Conservation (phyloP, 73 alveolate genomes). For the Paramecium bursaria region DNA sequence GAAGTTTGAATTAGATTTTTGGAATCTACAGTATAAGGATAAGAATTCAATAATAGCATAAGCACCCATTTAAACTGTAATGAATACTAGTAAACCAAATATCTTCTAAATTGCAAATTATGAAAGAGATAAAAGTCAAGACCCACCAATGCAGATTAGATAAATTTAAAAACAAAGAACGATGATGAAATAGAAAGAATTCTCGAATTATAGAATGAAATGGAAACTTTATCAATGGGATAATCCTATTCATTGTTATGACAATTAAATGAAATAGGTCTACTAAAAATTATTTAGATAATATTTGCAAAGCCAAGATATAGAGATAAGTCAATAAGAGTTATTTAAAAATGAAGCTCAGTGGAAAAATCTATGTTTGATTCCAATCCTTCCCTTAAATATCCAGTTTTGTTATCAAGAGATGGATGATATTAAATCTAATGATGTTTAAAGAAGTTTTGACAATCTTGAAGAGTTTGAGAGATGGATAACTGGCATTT, state of each 20-base stretch:
- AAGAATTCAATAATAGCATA: too few relatives aligned
- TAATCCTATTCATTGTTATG: background rate
- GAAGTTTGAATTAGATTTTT: too few relatives aligned
- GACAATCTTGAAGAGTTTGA: slow-evolving; percentile 31
- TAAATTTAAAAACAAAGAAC: background rate
- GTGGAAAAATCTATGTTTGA: slow-evolving; percentile 18
- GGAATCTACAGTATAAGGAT: too few relatives aligned
- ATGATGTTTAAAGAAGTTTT: background rate
- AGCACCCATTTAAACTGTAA: too few relatives aligned
- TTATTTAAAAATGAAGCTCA: slow-evolving; percentile 1
- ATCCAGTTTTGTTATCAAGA: slow-evolving; percentile 1
- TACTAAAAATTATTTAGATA: slow-evolving; percentile 6
- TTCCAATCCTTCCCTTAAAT: slow-evolving; percentile 36
- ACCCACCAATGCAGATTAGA: background rate
- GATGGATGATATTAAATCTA: background rate
- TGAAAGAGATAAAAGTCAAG: background rate
- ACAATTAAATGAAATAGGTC: background rate
- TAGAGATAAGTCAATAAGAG: background rate
- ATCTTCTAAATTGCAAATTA: background rate
- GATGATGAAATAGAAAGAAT: background rate
- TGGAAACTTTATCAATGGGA: slow-evolving; percentile 48
- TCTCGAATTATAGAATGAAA: slow-evolving; percentile 32
- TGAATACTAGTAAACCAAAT: background rate
- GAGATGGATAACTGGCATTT: background rate
- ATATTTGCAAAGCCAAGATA: background rate